These are phyloP conservation scores for Millerozyma miso DNA, from an alignment of 805 yeast genomes.

Conservation along the genomic window DNA sequence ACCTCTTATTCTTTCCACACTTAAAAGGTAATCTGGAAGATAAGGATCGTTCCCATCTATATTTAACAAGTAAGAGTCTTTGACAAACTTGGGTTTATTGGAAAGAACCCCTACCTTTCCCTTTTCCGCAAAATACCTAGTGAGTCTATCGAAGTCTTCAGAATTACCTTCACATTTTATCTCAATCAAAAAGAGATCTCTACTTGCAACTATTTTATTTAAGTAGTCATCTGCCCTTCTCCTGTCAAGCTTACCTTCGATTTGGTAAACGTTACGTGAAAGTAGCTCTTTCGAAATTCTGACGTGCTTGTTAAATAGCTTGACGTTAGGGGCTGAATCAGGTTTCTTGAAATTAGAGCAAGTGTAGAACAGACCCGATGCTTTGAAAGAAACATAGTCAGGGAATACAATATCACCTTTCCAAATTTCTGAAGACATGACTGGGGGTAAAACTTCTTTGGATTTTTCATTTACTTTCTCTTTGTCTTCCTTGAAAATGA, in stretches of 20 bases:
- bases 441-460: constrained; percentile 5
- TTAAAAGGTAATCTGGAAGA: constrained; percentile 18
- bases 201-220: constrained; percentile 38
- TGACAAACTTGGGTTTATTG: constrained; percentile 45
- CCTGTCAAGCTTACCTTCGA: constrained; percentile 63
- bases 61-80: constrained; percentile 60
- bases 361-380: constrained; percentile 32
- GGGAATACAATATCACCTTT: constrained; percentile 46
- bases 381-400: constrained; percentile 44
- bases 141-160: constrained; percentile 27
- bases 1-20: constrained; percentile 9
- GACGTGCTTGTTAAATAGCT: constrained; percentile 21
- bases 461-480: constrained; percentile 3
- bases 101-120: constrained; percentile 59
- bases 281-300: constrained; percentile 27
- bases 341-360: constrained; percentile 24
- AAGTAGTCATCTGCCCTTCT: constrained; percentile 56
- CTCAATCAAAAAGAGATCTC: constrained; percentile 52
- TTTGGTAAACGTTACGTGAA: constrained; percentile 26
- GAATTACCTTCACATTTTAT: constrained; percentile 22
- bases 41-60: constrained; percentile 21
- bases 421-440: constrained; percentile 32
- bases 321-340: constrained; percentile 12
- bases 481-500: constrained; percentile 22
- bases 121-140: constrained; percentile 42